phyloP scores from a whole-genome alignment of 2,329 filamentous ascomycete genomes.

The Trichophyton rubrum region DNA sequence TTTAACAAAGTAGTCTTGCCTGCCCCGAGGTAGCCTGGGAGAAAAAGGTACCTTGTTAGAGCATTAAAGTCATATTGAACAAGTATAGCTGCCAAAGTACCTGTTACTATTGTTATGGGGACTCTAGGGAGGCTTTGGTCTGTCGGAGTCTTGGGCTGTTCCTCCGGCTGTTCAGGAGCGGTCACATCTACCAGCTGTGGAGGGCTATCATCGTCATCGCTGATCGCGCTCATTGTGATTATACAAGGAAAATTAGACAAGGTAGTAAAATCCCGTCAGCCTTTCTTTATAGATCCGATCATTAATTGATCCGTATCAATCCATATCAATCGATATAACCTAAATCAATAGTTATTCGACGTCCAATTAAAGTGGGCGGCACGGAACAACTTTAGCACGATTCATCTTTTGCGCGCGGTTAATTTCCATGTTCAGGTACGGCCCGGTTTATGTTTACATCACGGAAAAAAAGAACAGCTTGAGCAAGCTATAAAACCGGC shows the following conservation, averaged over 20 bases:
- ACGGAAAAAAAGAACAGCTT: background rate
- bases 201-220: constrained; percentile 30
- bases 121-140: constrained; percentile 28
- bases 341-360: background rate
- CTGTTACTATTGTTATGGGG: constrained; percentile 40
- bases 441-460: background rate
- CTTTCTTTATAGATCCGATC: too few relatives aligned
- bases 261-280: background rate
- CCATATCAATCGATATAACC: too few relatives aligned
- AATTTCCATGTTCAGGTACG: background rate
- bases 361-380: background rate
- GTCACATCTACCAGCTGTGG: constrained; percentile 34
- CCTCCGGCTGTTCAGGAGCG: constrained; percentile 16
- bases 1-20: constrained; percentile 94
- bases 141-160: constrained; percentile 18
- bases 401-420: background rate
- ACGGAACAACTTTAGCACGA: background rate
- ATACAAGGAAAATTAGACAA: background rate
- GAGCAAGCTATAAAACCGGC: background rate
- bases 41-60: background rate
- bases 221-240: background rate
- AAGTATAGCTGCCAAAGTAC: constrained; percentile 18
- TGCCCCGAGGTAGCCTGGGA: constrained; percentile 78
- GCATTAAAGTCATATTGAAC: background rate
- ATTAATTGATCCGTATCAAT: too few relatives aligned